Base-by-base conservation (phyloP, 2,329 filamentous ascomycete genomes). In the Colletotrichum simmondsii region DNA sequence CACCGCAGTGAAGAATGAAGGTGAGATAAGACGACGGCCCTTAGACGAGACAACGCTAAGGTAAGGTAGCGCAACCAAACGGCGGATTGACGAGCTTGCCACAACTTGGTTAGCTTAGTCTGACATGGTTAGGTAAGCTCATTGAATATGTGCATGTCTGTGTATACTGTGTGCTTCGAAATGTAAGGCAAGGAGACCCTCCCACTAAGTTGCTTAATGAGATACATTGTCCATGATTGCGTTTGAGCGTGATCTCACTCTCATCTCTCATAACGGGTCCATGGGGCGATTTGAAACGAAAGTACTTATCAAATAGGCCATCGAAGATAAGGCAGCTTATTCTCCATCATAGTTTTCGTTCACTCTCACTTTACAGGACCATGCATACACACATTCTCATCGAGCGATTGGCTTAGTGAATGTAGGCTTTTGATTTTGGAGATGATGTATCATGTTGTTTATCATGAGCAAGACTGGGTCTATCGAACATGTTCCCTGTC, bases 21-120 rank as follows among this genome's bases (percentile, higher is more conserved):
- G 60, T 46, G 35, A 42, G 61, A 70, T 70, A 70, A 65, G 67
- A 58, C 60, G 42, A 46, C 2, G 19, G 19, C 42, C 42, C 66
- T 61, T 56, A 52, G 53, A 42, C 37, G 37, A 49, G 59, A 53
- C 30, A 49, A 49, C 28, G 52, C 35, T 70, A 28, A 28, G 26
- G 26, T 70, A 28, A 28, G 26, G 26, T 28, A 65, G 67, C 61
- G 61, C 58, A 53, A 26, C 12, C 32, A 24, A 62, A 52, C 42
- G 19, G 24, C 28, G 30, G 30, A n/a, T n/a, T 8, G 16, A 46
- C 42, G 42, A 46, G 42, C 42, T 46, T 37, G 35, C 35, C 35
- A 37, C 35, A 37, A 37, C 5, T 46, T 46, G 16, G 0, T 46
- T 46, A 46, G 42, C 42, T 46, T n/a, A 46, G 42, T n/a, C 42